Base-by-base conservation (phyloP, 352 stramenopile genomes). In the Phytophthora melonis region DNA sequence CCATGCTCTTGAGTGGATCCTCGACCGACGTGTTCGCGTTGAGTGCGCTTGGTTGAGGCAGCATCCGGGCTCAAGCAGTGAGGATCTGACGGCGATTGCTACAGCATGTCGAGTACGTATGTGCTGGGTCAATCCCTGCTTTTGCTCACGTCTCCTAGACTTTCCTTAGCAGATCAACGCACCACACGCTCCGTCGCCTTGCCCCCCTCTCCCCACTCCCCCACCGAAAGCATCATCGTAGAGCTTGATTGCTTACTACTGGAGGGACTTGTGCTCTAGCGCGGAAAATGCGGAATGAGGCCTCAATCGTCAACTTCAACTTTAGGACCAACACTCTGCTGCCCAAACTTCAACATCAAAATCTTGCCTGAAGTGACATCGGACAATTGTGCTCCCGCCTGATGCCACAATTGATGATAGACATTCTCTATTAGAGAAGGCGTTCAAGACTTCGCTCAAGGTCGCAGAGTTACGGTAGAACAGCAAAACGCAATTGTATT, bases 311-410 rank as follows among this genome's bases (percentile, higher is more conserved):
- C 43, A 6, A 63, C 65, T 67, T 70, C 58, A 73, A 74, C 53
- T 64, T 61, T 49, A 14, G 32, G 56, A 69, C 66, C 61, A 75
- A 65, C 66, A 72, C 54, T 74, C 58, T 70, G 54, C 57, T 41
- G 10, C 25, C 13, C 45, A n/a, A 56, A 71, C 45, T 63, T 53
- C 53, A 67, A 58, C 66, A 59, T 30, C 49, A 70, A 62, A 50
- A 30, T 69, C 53, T 69, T 30, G 25, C 25, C 25, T 5, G 25
- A 30, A 30, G 25, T 30, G 25, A 91, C 49, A n/a, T 70, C 58
- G 1, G 55, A 72, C 50, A 78, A 74, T 93, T 74, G 83, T 93
- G 8, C 65, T 88, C 18, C 25, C 3, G 25, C 25, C 25, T 30
- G 25, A 30, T 30, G 25, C 2, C 25, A 30, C 25, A 30, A 30